Evolutionary conservation across 2,329 filamentous ascomycete genomes (phyloP).

Genomic region (Aureobasidium sp.): DNA sequence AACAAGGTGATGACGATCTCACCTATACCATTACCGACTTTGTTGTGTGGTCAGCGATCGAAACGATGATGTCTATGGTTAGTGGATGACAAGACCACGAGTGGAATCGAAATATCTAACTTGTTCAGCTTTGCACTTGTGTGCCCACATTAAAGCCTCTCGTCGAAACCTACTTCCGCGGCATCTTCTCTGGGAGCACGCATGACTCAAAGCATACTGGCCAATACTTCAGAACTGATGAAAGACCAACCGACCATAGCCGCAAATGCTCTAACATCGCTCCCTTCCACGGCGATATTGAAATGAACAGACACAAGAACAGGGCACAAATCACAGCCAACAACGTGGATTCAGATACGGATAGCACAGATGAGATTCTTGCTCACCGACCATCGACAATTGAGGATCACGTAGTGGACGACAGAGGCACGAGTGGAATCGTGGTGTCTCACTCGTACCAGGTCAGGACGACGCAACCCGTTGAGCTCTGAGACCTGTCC

Average conservation of each 20-base stretch:
- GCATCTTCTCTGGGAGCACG: neutral
- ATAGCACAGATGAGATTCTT: conserved; percentile 8
- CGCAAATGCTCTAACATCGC: neutral
- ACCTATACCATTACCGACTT: conserved; percentile 1
- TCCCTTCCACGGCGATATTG: neutral
- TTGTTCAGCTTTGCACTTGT: neutral
- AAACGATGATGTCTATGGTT: neutral
- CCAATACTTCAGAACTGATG: conserved; percentile 1
- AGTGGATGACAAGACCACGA: too few relatives aligned
- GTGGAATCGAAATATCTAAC: too few relatives aligned
- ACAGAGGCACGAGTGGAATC: neutral
- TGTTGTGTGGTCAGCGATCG: conserved; percentile 3
- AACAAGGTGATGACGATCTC: conserved; percentile 1
- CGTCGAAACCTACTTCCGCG: neutral
- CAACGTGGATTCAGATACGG: conserved; percentile 2
- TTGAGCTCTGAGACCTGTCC: neutral
- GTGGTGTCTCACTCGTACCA: conserved; percentile 1
- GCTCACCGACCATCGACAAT: neutral
- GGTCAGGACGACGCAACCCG: neutral
- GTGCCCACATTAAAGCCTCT: conserved; percentile 3
- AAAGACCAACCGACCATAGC: neutral
- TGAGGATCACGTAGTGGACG: neutral
- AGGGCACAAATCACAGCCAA: conserved; percentile 4
- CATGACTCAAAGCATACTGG: neutral
- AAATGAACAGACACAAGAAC: neutral